Evolutionary conservation across 2,329 filamentous ascomycete species (phyloP).

Genomic region (Clonostachys chloroleuca): DNA sequence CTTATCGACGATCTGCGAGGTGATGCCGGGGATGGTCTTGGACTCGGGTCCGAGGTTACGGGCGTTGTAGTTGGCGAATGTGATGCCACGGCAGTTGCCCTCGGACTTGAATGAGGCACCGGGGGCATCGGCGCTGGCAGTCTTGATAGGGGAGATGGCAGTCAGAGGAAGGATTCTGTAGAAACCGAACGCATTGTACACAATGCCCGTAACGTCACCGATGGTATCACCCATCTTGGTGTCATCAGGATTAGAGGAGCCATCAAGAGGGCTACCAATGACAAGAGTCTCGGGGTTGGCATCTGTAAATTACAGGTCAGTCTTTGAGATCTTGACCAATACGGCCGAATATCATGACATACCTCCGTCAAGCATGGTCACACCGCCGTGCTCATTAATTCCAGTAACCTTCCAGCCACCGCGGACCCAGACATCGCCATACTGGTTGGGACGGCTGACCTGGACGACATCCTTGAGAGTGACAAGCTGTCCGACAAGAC

Average conservation of each 20-base stretch:
- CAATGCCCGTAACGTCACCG: conserved; percentile 63
- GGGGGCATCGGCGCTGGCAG: conserved; percentile 38
- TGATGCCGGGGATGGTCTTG: conserved; percentile 50
- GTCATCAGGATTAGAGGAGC: conserved; percentile 51
- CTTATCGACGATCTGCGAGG: conserved; percentile 60
- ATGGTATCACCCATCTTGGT: conserved; percentile 62
- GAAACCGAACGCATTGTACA: conserved; percentile 63
- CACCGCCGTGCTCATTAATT: conserved; percentile 55
- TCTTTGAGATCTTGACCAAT: not conserved
- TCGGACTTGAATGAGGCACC: conserved; percentile 48
- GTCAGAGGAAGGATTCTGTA: conserved; percentile 65
- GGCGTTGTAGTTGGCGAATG: conserved; percentile 64
- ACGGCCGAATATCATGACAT: conserved; percentile 5
- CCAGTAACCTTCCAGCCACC: conserved; percentile 62
- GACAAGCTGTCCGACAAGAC: conserved; percentile 62
- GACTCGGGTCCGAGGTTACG: conserved; percentile 61
- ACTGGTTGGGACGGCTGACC: conserved; percentile 56
- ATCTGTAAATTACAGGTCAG: conserved; percentile 31
- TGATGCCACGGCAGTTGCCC: conserved; percentile 56
- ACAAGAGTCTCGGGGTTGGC: conserved; percentile 67
- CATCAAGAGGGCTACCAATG: conserved; percentile 62
- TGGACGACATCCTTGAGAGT: conserved; percentile 53
- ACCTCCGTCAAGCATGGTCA: conserved; percentile 58
- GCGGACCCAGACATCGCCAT: conserved; percentile 65
- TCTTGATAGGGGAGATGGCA: conserved; percentile 41